phyloP scores from a whole-genome alignment of 1,139 yeast species.

The Taiozyma sp. region DNA sequence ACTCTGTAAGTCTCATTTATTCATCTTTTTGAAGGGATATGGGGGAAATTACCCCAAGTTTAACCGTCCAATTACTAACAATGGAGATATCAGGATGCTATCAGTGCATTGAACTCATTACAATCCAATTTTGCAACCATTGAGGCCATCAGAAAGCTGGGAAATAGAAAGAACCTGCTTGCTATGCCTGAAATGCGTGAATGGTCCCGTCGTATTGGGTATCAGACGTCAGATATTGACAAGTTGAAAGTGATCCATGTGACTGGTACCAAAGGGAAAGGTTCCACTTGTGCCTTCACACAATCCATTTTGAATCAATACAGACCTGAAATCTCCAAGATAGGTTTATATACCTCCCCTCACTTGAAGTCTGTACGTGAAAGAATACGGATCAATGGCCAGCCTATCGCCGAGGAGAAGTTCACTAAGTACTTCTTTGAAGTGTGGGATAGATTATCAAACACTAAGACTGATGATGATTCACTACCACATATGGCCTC shows the following conservation, averaged over 20 bases:
- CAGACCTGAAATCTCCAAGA: constrained; percentile 34
- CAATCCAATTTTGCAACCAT: constrained; percentile 91
- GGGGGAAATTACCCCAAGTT: background rate
- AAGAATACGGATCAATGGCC: constrained; percentile 81
- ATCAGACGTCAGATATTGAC: constrained; percentile 63
- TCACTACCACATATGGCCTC: constrained; percentile 69
- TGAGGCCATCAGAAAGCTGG: constrained; percentile 73
- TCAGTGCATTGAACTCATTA: constrained; percentile 73
- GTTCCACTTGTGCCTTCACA: constrained; percentile 94
- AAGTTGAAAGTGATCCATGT: constrained; percentile 78
- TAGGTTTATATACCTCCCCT: constrained; percentile 93
- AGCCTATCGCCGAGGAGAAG: constrained; percentile 72
- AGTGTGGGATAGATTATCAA: constrained; percentile 78
- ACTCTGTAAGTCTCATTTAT: background rate
- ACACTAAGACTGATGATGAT: constrained; percentile 47
- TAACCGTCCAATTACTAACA: background rate
- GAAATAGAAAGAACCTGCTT: constrained; percentile 60
- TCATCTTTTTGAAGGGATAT: background rate
- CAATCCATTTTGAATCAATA: constrained; percentile 75
- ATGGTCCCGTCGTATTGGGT: constrained; percentile 86
- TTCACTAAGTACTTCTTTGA: constrained; percentile 90
- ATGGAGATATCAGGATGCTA: constrained; percentile 48
- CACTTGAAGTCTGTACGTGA: constrained; percentile 92
- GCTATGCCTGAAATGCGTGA: constrained; percentile 86
- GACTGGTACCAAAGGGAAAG: constrained; percentile 98